Percentiles rank a stretch among this genome's conserved stretches.
These are phyloP conservation scores for Magnaporthiopsis rhizophila DNA, from an alignment of 2,329 filamentous ascomycete species.

Conservation along the genomic window DNA sequence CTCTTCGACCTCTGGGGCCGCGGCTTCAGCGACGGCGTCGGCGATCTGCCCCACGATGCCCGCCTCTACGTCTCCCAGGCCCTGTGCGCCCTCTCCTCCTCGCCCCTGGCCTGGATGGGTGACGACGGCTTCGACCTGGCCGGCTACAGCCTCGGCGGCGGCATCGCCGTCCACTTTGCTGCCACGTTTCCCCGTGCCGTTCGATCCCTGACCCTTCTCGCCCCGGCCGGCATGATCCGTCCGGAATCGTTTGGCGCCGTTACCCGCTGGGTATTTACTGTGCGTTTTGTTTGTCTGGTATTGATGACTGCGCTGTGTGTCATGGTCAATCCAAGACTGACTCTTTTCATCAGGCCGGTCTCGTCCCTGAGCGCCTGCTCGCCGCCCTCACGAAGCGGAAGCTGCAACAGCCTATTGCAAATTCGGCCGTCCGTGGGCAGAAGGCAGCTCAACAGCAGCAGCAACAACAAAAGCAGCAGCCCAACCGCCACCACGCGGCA, in stretches of 20 bases:
- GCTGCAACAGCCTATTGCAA: constrained; percentile 42
- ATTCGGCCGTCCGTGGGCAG: constrained; percentile 14
- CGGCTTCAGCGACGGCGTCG: constrained; percentile 57
- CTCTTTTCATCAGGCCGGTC: constrained; percentile 25
- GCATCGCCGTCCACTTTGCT: constrained; percentile 67
- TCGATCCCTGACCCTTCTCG: constrained; percentile 64
- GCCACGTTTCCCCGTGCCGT: constrained; percentile 65
- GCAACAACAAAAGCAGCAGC: background rate
- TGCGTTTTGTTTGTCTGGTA: background rate
- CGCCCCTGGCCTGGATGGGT: constrained; percentile 59
- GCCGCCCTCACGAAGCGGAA: constrained; percentile 38
- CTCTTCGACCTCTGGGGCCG: constrained; percentile 68
- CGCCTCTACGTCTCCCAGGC: constrained; percentile 67
- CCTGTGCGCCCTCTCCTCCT: constrained; percentile 61
- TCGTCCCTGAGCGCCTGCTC: constrained; percentile 45
- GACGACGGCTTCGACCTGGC: constrained; percentile 53
- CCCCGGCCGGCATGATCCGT: constrained; percentile 67
- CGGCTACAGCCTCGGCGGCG: constrained; percentile 78
- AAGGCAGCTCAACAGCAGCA: constrained; percentile 7
- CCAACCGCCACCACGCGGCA: background rate
- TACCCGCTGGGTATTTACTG: constrained; percentile 43
- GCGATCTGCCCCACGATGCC: constrained; percentile 62
- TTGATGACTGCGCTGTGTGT: background rate
- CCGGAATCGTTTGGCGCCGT: constrained; percentile 41
- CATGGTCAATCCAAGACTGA: background rate